These are phyloP conservation scores for Kwoniella dejecticola DNA, from an alignment of 768 basidiomycete genomes.

Conservation along the genomic window DNA sequence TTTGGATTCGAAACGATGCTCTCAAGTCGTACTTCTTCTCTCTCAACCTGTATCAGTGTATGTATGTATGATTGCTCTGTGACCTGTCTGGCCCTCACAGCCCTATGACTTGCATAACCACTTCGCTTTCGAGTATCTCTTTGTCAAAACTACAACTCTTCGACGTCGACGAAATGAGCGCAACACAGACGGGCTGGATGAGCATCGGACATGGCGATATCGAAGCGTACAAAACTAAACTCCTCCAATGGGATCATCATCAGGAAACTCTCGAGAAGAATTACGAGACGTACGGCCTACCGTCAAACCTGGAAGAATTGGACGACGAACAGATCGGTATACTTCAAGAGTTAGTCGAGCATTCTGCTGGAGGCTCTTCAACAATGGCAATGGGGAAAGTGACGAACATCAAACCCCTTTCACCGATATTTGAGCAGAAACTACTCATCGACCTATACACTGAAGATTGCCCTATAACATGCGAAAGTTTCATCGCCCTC, in stretches of 20 bases:
- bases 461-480: slow-evolving; percentile 4
- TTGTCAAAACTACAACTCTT: no score
- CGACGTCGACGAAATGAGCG: not conserved
- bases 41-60: no score
- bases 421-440: not conserved
- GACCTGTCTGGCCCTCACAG: no score
- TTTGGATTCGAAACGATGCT: no score
- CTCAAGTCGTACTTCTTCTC: no score
- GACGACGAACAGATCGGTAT: slow-evolving; percentile 3
- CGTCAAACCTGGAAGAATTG: not conserved
- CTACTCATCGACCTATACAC: not conserved
- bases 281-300: not conserved
- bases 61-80: no score
- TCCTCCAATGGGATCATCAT: not conserved
- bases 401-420: not conserved
- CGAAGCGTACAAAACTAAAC: not conserved
- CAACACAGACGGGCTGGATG: slow-evolving; percentile 3
- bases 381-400: not conserved
- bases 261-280: not conserved
- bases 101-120: no score
- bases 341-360: not conserved
- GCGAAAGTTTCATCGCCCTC: not conserved
- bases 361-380: not conserved
- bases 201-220: slow-evolving; percentile 1
- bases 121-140: no score